These are phyloP conservation scores for Pseudofabraea citricarpa DNA, from an alignment of 2,329 filamentous ascomycete genomes.

Conservation along the genomic window DNA sequence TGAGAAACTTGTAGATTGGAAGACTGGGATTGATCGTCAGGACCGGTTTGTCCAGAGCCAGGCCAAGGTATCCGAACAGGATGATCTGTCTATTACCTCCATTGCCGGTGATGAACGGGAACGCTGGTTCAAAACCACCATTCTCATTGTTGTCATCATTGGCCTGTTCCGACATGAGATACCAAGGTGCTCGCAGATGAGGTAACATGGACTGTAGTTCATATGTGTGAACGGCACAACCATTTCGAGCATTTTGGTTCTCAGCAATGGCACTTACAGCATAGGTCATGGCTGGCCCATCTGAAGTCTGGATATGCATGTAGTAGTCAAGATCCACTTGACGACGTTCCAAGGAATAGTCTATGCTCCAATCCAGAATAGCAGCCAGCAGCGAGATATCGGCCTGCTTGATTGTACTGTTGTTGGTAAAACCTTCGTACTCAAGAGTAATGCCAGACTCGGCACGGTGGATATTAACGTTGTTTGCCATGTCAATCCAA, in stretches of 20 bases:
- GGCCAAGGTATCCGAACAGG: constrained; percentile 62
- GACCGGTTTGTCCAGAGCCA: constrained; percentile 54
- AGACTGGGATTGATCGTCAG: constrained; percentile 59
- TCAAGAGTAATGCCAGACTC: constrained; percentile 47
- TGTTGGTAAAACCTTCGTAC: constrained; percentile 11
- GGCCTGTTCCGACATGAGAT: constrained; percentile 65
- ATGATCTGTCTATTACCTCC: constrained; percentile 65
- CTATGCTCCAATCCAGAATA: constrained; percentile 2
- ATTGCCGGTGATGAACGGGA: constrained; percentile 66
- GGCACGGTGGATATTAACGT: constrained; percentile 49
- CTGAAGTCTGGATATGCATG: constrained; percentile 27
- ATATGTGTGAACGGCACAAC: constrained; percentile 66
- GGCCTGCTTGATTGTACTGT: constrained; percentile 15
- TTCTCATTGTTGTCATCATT: constrained; percentile 54
- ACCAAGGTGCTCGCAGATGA: constrained; percentile 63
- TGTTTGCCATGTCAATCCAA: constrained; percentile 49
- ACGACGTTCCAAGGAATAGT: constrained; percentile 1
- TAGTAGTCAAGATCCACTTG: constrained; percentile 8
- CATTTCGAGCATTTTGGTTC: constrained; percentile 59
- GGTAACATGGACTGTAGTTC: constrained; percentile 57
- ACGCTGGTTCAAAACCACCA: constrained; percentile 63
- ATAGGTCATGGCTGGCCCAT: constrained; percentile 71
- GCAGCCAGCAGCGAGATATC: constrained; percentile 13
- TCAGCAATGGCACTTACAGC: constrained; percentile 64
- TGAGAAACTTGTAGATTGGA: constrained; percentile 45